phyloP scores from a whole-genome alignment of 2,329 filamentous ascomycete species.

The Aspergillus arachidicola region DNA sequence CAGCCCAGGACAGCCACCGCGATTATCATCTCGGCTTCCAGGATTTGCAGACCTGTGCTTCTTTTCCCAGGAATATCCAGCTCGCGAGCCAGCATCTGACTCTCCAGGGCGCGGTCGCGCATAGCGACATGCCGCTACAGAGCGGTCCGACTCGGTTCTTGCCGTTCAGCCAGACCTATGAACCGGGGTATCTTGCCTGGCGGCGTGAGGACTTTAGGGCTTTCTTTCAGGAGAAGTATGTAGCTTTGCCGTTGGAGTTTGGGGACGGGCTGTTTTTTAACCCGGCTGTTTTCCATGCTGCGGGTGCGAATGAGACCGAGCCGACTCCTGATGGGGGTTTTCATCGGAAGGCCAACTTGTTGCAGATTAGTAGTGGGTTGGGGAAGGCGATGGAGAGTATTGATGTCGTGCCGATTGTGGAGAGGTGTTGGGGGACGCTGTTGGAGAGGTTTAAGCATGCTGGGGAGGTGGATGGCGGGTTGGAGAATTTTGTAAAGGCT shows the following conservation, averaged over 20 bases:
- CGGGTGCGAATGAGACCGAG: slow-evolving; percentile 56
- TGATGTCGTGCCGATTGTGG: slow-evolving; percentile 56
- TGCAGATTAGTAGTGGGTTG: slow-evolving; percentile 65
- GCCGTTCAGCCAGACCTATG: slow-evolving; percentile 62
- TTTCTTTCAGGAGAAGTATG: slow-evolving; percentile 57
- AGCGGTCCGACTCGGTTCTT: slow-evolving; percentile 64
- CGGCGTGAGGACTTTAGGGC: slow-evolving; percentile 55
- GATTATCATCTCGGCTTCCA: slow-evolving; percentile 69
- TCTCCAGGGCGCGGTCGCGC: slow-evolving; percentile 65
- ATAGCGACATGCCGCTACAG: slow-evolving; percentile 61
- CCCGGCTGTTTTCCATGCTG: slow-evolving; percentile 65
- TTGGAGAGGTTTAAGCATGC: slow-evolving; percentile 51
- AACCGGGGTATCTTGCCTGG: slow-evolving; percentile 62
- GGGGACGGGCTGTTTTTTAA: slow-evolving; percentile 68
- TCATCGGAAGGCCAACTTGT: slow-evolving; percentile 60
- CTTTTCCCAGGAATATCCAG: slow-evolving; percentile 58
- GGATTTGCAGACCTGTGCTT: slow-evolving; percentile 48
- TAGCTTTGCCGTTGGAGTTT: slow-evolving; percentile 55
- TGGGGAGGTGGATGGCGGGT: slow-evolving; percentile 37
- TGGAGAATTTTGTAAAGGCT: slow-evolving; percentile 53
- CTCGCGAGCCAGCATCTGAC: slow-evolving; percentile 60
- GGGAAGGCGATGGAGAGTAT: slow-evolving; percentile 67
- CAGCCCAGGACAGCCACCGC: slow-evolving; percentile 60
- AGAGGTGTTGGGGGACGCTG: slow-evolving; percentile 57
- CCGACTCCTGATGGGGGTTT: slow-evolving; percentile 36